Percentiles rank a stretch among this genome's conserved stretches.
These are phyloP conservation scores for Pinus taeda DNA, from an alignment of 75 land plant genomes.

Conservation along the genomic window DNA sequence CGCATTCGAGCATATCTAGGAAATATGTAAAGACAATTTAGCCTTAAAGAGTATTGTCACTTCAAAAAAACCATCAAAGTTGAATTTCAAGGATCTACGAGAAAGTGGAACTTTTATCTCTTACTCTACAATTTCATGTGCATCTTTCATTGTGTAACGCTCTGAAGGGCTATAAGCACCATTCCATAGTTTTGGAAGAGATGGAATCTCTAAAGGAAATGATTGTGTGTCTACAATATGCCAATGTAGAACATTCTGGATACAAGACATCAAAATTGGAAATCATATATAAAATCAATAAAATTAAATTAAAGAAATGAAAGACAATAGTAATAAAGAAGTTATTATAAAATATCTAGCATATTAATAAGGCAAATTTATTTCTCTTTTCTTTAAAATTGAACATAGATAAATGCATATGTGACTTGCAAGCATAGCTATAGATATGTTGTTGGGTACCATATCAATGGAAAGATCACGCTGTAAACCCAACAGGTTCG, in stretches of 20 bases:
- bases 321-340: neutral
- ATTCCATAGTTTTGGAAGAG: slow-evolving; percentile 83
- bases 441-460: neutral
- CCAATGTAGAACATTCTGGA: slow-evolving; percentile 96
- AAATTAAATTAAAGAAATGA: neutral
- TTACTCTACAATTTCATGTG: slow-evolving; percentile 75
- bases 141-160: slow-evolving; percentile 81
- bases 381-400: neutral
- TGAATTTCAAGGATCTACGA: neutral
- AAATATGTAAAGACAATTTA: neutral
- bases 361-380: too few species aligned
- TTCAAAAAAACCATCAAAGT: neutral
- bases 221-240: slow-evolving; percentile 91
- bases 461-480: neutral
- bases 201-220: slow-evolving; percentile 91
- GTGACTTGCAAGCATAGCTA: neutral
- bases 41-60: neutral
- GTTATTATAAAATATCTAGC: too few species aligned
- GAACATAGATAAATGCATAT: neutral
- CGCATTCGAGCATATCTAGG: slow-evolving; percentile 59
- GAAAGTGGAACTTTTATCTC: slow-evolving; percentile 6
- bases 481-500: neutral
- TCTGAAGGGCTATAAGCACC: slow-evolving; percentile 78
- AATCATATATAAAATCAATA: neutral
- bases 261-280: neutral